These are phyloP conservation scores for Serendipita indica DNA, from an alignment of 768 basidiomycete genomes.

Conservation along the genomic window DNA sequence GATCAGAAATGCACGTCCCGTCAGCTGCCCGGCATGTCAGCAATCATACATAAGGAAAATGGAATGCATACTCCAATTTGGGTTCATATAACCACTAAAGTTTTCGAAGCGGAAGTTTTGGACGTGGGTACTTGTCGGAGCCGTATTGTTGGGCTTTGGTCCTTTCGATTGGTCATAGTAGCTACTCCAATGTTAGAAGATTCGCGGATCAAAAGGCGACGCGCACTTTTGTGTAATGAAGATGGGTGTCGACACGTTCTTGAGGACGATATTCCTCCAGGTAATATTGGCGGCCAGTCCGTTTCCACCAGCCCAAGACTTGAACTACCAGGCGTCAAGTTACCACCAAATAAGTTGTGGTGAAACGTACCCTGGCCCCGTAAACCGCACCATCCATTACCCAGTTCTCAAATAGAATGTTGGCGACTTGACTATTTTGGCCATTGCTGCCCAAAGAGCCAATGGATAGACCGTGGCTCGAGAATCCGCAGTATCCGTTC, in stretches of 20 bases:
- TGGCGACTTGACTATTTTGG: constrained; percentile 27
- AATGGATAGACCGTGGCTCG: constrained; percentile 34
- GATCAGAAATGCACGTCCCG: constrained; percentile 43
- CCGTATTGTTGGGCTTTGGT: constrained; percentile 31
- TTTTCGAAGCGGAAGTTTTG: constrained; percentile 42
- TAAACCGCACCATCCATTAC: constrained; percentile 37
- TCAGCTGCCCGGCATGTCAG: constrained; percentile 26
- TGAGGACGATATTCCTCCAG: constrained; percentile 31
- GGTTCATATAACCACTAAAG: constrained; percentile 35
- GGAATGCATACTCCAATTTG: constrained; percentile 24
- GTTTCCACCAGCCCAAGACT: constrained; percentile 35
- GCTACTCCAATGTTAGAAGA: constrained; percentile 21
- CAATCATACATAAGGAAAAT: not conserved
- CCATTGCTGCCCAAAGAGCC: constrained; percentile 32
- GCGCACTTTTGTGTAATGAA: constrained; percentile 33
- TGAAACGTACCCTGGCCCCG: constrained; percentile 25
- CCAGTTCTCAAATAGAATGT: constrained; percentile 35
- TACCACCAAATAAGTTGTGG: not conserved
- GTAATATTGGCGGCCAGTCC: constrained; percentile 35
- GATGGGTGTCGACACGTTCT: constrained; percentile 32
- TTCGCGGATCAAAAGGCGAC: not conserved
- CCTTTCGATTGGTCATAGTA: constrained; percentile 47
- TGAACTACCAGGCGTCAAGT: constrained; percentile 22
- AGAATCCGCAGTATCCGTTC: constrained; percentile 33
- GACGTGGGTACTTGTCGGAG: constrained; percentile 38